Percentiles rank a stretch among this genome's conserved stretches.
phyloP scores from a whole-genome alignment of 371 early-diverging fungal species.

The Mucor velutinosus region DNA sequence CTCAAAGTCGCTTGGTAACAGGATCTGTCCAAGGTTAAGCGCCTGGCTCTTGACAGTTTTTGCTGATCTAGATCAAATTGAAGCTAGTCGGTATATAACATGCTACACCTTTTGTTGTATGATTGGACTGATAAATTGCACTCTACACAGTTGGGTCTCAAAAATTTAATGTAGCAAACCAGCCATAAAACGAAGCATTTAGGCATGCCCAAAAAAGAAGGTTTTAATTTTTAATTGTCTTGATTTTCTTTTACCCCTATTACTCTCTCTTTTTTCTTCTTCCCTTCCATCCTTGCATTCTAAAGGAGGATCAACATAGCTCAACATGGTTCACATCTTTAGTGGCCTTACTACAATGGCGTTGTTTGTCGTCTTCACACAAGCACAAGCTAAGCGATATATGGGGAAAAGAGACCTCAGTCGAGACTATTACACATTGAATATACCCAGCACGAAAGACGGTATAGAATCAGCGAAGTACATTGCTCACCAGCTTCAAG shows the following conservation, averaged over 20 bases:
- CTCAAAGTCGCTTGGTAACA: neutral
- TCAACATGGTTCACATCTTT: neutral
- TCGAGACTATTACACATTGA: constrained; percentile 56
- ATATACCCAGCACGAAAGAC: constrained; percentile 36
- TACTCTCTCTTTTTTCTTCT: neutral
- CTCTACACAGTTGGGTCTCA: neutral
- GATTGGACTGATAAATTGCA: neutral
- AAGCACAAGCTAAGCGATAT: constrained; percentile 11
- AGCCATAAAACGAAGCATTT: neutral
- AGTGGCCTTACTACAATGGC: neutral
- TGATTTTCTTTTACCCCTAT: neutral
- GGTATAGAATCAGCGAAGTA: constrained; percentile 28
- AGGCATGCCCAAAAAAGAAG: neutral
- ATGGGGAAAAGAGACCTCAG: constrained; percentile 23
- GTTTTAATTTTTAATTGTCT: neutral
- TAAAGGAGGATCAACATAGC: neutral
- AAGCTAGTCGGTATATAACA: neutral
- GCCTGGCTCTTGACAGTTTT: neutral
- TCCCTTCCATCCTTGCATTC: neutral
- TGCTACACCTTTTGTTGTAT: neutral
- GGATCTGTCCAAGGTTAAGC: neutral
- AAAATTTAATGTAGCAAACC: neutral
- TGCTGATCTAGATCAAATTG: neutral
- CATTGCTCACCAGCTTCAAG: constrained; percentile 47
- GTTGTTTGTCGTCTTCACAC: neutral